Evolutionary conservation across 306 rosid genomes (phyloP).

Genomic region (Sophora flavescens): DNA sequence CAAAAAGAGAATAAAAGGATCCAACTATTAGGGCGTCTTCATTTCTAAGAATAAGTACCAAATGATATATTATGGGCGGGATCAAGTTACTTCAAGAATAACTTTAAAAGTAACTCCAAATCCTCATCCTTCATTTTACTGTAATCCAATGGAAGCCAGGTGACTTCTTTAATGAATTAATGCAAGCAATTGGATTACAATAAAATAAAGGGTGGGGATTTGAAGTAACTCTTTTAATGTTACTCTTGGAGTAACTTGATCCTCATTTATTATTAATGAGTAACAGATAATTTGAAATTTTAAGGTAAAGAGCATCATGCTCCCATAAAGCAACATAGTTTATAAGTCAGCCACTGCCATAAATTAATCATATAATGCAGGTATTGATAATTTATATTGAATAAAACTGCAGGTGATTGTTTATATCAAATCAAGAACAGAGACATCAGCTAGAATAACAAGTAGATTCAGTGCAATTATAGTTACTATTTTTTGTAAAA

Average conservation of each 20-base stretch:
- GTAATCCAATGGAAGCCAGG: no score
- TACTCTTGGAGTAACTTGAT: no score
- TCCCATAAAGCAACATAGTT: constrained; percentile 25
- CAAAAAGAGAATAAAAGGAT: constrained; percentile 40
- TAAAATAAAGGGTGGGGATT: no score
- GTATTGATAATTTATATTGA: background rate
- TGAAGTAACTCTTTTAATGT: no score
- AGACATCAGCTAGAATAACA: background rate
- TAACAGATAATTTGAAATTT: constrained; percentile 32
- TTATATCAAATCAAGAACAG: background rate
- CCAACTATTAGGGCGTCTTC: constrained; percentile 34
- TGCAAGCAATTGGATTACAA: no score
- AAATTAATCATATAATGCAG: constrained; percentile 14
- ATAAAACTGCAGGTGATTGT: constrained; percentile 9
- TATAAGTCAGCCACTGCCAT: constrained; percentile 1
- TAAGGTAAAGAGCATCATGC: constrained; percentile 27
- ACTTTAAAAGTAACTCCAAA: no score
- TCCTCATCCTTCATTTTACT: no score
- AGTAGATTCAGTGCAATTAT: background rate
- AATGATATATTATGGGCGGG: constrained; percentile 14
- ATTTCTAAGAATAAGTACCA: constrained; percentile 16
- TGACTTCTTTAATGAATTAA: no score
- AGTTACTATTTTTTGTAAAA: background rate
- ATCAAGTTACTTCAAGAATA: no score
- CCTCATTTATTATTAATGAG: constrained; percentile 1